A percentile compares a stretch with the other conserved stretches of the same genome.
phyloP scores from a whole-genome alignment of 768 basidiomycete genomes.

The Amanita muscaria region DNA sequence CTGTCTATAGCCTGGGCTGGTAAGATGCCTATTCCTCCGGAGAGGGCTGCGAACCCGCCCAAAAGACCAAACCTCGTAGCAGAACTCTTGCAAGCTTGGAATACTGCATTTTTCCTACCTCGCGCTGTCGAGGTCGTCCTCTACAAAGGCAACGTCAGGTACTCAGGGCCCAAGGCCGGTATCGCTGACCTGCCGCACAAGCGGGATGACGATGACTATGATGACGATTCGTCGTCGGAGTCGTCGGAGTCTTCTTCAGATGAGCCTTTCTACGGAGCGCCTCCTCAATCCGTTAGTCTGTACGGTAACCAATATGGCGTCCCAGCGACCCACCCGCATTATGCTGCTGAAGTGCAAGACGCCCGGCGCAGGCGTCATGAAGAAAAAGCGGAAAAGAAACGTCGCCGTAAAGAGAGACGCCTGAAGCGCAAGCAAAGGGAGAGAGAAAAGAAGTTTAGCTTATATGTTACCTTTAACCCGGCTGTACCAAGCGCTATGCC shows the following conservation, averaged over 20 bases:
- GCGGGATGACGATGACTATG: conserved; percentile 33
- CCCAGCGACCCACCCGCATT: neutral
- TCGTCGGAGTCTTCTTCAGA: conserved; percentile 33
- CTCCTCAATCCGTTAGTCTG: neutral
- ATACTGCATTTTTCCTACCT: conserved; percentile 60
- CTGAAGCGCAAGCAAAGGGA: conserved; percentile 48
- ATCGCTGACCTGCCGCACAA: conserved; percentile 45
- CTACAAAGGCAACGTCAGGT: conserved; percentile 73
- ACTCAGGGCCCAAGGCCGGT: conserved; percentile 56
- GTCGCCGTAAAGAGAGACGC: conserved; percentile 57
- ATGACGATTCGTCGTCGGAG: conserved; percentile 26
- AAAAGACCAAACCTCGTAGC: conserved; percentile 52
- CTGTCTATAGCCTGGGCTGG: conserved; percentile 68
- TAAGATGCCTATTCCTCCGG: conserved; percentile 56
- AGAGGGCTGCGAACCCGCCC: conserved; percentile 39
- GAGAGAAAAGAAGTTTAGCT: conserved; percentile 50
- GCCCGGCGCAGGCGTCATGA: conserved; percentile 45
- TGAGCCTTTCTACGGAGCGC: conserved; percentile 8
- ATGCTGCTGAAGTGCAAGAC: conserved; percentile 20
- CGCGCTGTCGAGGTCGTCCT: conserved; percentile 75
- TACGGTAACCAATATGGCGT: conserved; percentile 7
- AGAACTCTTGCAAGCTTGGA: conserved; percentile 79
- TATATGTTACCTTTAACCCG: conserved; percentile 50
- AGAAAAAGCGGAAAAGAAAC: conserved; percentile 50
- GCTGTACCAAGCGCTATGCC: conserved; percentile 16